Base-by-base conservation (phyloP, 1,284 basidiomycete species). In the Trichosporon coremiiforme region DNA sequence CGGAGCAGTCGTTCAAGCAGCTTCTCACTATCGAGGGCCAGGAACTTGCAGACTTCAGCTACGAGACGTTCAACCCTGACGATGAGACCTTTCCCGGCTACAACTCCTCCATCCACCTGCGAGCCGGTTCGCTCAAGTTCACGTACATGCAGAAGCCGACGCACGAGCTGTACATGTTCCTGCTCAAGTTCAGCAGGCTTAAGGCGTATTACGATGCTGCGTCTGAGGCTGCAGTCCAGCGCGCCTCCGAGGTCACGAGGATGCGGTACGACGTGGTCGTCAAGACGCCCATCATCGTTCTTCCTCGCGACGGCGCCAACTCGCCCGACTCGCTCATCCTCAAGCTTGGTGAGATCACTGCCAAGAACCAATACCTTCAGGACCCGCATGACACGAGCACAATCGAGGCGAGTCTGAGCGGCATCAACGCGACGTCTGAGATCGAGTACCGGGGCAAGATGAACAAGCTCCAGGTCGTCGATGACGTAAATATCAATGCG, bases 141-240 rank as follows among this genome's bases (percentile, higher is more conserved):
- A 91, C 93, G 71, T 95, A 95, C 82, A 87, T 97, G 70, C 93
- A 97, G 78, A 87, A 91, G 73, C 93, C 95, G 8, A 86, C 98
- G 29, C 93, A 90, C 67, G 90, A 92, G 75, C 88, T 99, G 38
- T 92, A 93, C 77, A 82, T 89, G 25, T 99, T 96, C 85, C 85
- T 95, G 68, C 85, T 89, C 75, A 94, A 95, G 81, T 90, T 99
- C 67, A 93, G 94, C 1, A 90, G 90, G 74, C 88, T 98, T 76
- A 97, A 97, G 84, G 92, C 92, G 1, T 84, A 99, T 8, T 99
- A 99, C 78, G 96, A 99, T 82, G 90, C 94, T n/a, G 82, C 96
- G 8, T 92, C 93, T 5, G 89, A 92, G 79, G 96, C 90, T 20
- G 97, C 97, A 22, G 93, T 93, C 8, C 94, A 98, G 79, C 88